Evolutionary conservation across 1,284 basidiomycete genomes (phyloP).

Genomic region (Malassezia obtusa): DNA sequence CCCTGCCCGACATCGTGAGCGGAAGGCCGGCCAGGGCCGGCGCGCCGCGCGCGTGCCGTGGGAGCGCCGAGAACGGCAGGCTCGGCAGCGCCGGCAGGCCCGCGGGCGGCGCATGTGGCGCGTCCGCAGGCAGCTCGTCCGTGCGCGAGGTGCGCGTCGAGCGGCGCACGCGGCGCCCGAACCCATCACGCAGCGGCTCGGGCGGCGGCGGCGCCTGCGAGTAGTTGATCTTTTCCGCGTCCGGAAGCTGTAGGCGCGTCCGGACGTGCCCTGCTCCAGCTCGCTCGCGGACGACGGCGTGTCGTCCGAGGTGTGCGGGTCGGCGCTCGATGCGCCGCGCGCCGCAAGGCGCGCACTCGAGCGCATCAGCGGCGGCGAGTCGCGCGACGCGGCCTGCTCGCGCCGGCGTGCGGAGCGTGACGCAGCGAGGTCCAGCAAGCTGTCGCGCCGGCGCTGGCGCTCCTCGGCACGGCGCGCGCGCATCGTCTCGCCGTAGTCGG

Average conservation of each 20-base stretch:
- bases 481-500: slow-evolving; percentile 19
- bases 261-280: slow-evolving; percentile 26
- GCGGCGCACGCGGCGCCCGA: slow-evolving; percentile 28
- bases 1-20: slow-evolving; percentile 38
- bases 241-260: slow-evolving; percentile 37
- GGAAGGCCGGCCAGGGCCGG: slow-evolving; percentile 18
- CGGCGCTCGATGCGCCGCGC: slow-evolving; percentile 8
- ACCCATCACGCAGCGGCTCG: slow-evolving; percentile 32
- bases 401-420: slow-evolving; percentile 16
- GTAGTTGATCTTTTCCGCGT: slow-evolving; percentile 46
- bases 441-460: slow-evolving; percentile 13
- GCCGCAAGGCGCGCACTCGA: neutral
- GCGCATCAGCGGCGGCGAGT: neutral
- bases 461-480: slow-evolving; percentile 10
- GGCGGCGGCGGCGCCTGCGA: slow-evolving; percentile 35
- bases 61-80: slow-evolving; percentile 21
- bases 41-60: slow-evolving; percentile 26
- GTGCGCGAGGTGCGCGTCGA: slow-evolving; percentile 10
- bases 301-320: slow-evolving; percentile 24
- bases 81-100: slow-evolving; percentile 16
- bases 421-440: slow-evolving; percentile 18
- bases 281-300: slow-evolving; percentile 23
- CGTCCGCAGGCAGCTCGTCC: slow-evolving; percentile 7
- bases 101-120: slow-evolving; percentile 9
- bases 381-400: slow-evolving; percentile 9